Percentiles rank a stretch among this genome's conserved stretches.
These are phyloP conservation scores for Mortierella sp. DNA, from an alignment of 371 early-diverging fungal genomes.

Conservation along the genomic window DNA sequence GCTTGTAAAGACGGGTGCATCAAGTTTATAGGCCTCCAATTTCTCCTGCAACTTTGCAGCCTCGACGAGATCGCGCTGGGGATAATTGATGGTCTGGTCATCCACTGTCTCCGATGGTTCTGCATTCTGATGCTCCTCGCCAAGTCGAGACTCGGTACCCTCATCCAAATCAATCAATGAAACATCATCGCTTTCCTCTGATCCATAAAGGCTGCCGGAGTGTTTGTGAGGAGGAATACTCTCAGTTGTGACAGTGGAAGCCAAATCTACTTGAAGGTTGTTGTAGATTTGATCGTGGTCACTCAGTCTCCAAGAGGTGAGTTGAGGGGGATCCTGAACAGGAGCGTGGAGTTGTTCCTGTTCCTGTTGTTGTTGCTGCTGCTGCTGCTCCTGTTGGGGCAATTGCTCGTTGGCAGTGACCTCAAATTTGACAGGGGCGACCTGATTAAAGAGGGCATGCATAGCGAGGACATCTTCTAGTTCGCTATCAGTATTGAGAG, in stretches of 20 bases:
- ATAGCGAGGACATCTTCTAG: constrained; percentile 49
- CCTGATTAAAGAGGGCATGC: constrained; percentile 38
- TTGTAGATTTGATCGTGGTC: constrained; percentile 8
- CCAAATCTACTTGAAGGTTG: constrained; percentile 1
- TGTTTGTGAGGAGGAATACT: constrained; percentile 5
- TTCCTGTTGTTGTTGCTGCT: neutral
- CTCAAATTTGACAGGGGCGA: constrained; percentile 42
- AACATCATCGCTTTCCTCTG: constrained; percentile 43
- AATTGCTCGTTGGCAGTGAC: constrained; percentile 4
- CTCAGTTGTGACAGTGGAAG: constrained; percentile 13
- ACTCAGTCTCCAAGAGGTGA: constrained; percentile 17
- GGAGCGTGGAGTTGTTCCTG: constrained; percentile 1
- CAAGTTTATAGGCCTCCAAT: constrained; percentile 29
- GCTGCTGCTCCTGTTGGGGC: too few relatives aligned
- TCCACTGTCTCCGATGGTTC: neutral
- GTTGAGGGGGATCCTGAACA: neutral
- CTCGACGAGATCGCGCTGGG: constrained; percentile 28
- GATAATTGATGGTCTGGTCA: constrained; percentile 20
- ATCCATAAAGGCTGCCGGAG: constrained; percentile 20
- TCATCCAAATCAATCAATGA: constrained; percentile 39
- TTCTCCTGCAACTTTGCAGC: constrained; percentile 18
- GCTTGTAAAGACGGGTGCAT: constrained; percentile 34
- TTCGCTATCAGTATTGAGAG: constrained; percentile 49
- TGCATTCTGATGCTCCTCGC: neutral
- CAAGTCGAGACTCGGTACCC: constrained; percentile 10